A percentile compares a stretch with the other conserved stretches of the same genome.
These are phyloP conservation scores for Pyronema domesticum DNA, from an alignment of 495 filamentous ascomycete species.

Conservation along the genomic window DNA sequence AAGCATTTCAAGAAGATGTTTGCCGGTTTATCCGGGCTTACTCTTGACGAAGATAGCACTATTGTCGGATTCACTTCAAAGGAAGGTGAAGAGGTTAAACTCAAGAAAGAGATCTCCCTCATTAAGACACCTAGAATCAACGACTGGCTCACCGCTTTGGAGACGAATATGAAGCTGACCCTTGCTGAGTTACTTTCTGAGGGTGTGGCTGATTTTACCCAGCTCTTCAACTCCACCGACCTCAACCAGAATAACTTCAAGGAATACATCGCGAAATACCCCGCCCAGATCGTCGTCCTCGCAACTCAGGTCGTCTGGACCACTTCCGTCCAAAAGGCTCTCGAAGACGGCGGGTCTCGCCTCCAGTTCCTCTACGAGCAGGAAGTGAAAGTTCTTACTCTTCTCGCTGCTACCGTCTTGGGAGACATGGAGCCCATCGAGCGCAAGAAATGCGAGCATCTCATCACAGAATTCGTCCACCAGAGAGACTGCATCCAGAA, in stretches of 20 bases:
- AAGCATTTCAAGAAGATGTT: conserved; percentile 99
- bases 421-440: conserved; percentile 72
- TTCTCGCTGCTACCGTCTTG: conserved; percentile 77
- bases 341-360: conserved; percentile 49
- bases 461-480: conserved; percentile 97
- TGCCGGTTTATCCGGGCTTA: conserved; percentile 72
- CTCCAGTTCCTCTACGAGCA: conserved; percentile 52
- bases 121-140: conserved; percentile 90
- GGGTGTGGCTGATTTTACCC: conserved; percentile 57
- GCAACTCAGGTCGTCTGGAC: conserved; percentile 95
- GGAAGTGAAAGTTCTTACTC: conserved; percentile 59
- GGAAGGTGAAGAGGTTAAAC: conserved; percentile 73
- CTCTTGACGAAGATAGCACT: conserved; percentile 74
- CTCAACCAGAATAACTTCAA: conserved; percentile 51
- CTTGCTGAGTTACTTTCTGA: conserved; percentile 79
- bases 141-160: conserved; percentile 84
- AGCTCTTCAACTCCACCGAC: conserved; percentile 46
- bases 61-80: conserved; percentile 90
- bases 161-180: conserved; percentile 83
- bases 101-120: conserved; percentile 81
- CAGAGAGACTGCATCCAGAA: conserved; percentile 82
- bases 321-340: conserved; percentile 52
- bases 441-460: conserved; percentile 91
- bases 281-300: conserved; percentile 87
- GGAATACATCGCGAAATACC: conserved; percentile 61